Percentiles rank a stretch among this genome's conserved stretches.
Conservation (phyloP, 176 grass and related monocot genomes). For the Carex cristatella region DNA sequence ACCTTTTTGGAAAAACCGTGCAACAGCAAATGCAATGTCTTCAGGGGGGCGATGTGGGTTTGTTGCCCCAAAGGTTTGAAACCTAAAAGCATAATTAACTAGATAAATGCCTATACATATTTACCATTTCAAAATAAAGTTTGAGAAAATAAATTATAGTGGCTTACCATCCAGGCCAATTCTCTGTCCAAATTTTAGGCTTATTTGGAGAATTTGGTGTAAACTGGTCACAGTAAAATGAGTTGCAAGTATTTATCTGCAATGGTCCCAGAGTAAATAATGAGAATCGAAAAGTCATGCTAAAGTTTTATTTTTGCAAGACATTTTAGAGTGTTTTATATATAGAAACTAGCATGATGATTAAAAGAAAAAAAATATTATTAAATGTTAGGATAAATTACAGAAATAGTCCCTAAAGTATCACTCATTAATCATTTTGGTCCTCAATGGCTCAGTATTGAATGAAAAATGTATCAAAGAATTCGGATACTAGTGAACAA, state of each 20-base stretch:
- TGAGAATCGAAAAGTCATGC: not conserved
- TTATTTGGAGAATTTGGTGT: slow-evolving; percentile 77
- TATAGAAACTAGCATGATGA: not conserved
- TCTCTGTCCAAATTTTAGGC: slow-evolving; percentile 99
- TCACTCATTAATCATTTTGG: no score
- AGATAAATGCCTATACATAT: not conserved
- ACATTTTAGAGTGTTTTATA: not conserved
- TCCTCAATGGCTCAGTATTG: not conserved
- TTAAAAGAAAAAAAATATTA: not conserved
- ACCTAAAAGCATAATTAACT: slow-evolving; percentile 47
- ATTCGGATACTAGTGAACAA: not conserved
- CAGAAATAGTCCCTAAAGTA: no score
- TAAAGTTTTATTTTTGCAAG: not conserved
- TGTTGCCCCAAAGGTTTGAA: slow-evolving; percentile 82
- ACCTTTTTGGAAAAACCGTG: slow-evolving; percentile 89
- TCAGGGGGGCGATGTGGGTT: slow-evolving; percentile 91
- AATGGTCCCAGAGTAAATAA: slow-evolving; percentile 19
- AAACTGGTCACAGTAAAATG: slow-evolving; percentile 83
- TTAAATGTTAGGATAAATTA: not conserved
- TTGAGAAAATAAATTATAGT: not conserved
- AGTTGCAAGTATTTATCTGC: slow-evolving; percentile 99
- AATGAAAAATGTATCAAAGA: not conserved
- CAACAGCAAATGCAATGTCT: slow-evolving; percentile 94
- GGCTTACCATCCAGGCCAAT: slow-evolving; percentile 98
- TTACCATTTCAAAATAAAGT: not conserved